Evolutionary conservation across 2,329 filamentous ascomycete species (phyloP), one percentile per base, ranked within the genome.

Genomic region (Xylariaceae sp.): DNA sequence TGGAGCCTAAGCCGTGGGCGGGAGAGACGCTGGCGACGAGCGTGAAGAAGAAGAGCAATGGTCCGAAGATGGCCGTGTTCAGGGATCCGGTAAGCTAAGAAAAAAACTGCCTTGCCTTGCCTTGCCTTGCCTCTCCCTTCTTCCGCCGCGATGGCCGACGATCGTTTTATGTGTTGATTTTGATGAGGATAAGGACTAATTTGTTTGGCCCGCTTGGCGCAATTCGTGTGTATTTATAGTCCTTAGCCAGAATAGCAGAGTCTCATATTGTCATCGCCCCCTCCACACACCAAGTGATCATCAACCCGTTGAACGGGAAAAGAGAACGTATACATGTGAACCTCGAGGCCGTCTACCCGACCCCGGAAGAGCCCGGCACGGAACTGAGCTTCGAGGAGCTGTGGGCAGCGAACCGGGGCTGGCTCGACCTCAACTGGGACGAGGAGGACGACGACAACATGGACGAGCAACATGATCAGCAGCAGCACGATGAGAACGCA

Each of bases 171-270:
- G n/a, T n/a, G n/a, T n/a, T n/a, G n/a, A n/a, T n/a, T n/a, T 73
- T 88, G 78, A 92, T 92, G 87, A 92, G 88, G 73, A 81, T 76
- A 73, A 77, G 89, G 88, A 95, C 89, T 96, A 95, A 96, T 90
- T 73, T 59, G n/a, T n/a, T 62, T 78, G 56, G 62, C 57, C 52
- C 48, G n/a, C n/a, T n/a, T 55, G 52, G 54, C 57, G 53, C 58
- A 42, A 49, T 59, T 62, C n/a, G n/a, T n/a, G n/a, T n/a, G n/a
- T 11, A 24, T 6, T 65, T 61, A 70, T 70, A 81, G 77, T 76
- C 70, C 64, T 58, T 70, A 63, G 66, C 71, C 57, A 75, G 76
- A 67, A 72, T 80, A 68, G 69, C 78, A 66, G 67, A 70, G 60
- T 68, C 70, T 46, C 76, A 76, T 66, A 75, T 80, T 67, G 68